phyloP scores from a whole-genome alignment of 2,329 filamentous ascomycete species.

The Rhinocladiella similis region DNA sequence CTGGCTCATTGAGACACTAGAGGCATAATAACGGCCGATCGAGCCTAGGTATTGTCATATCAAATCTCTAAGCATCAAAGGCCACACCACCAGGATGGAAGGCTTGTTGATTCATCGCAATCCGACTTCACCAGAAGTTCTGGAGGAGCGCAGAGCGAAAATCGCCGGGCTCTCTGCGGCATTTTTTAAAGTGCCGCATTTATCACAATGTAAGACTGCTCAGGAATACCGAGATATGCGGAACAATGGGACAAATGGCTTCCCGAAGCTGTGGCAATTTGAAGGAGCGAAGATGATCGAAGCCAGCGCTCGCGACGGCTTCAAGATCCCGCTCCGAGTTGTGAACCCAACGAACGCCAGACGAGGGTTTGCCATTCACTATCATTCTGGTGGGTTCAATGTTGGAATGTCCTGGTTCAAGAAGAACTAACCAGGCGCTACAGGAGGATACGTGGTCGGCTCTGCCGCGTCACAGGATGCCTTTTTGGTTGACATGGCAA shows the following conservation, averaged over 20 bases:
- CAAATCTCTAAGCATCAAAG: too few relatives aligned
- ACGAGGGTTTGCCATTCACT: not conserved
- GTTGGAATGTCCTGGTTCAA: not conserved
- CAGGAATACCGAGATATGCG: not conserved
- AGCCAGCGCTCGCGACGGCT: not conserved
- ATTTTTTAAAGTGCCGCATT: too few relatives aligned
- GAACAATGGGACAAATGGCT: not conserved
- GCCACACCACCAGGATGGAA: too few relatives aligned
- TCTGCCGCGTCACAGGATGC: not conserved
- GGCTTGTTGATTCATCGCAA: too few relatives aligned
- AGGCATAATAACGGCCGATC: too few relatives aligned
- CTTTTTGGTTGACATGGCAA: not conserved
- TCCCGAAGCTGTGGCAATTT: not conserved
- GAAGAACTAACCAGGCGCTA: not conserved
- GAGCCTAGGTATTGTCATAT: too few relatives aligned
- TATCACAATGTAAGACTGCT: constrained; percentile 64
- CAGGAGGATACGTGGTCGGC: not conserved
- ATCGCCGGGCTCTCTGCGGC: too few relatives aligned
- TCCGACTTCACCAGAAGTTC: too few relatives aligned
- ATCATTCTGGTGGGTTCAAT: not conserved
- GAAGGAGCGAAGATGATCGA: not conserved
- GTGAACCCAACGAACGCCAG: not conserved
- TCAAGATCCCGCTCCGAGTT: not conserved
- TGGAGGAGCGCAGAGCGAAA: too few relatives aligned
- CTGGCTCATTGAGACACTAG: too few relatives aligned